Evolutionary conservation across 345 rosid species (phyloP).

Genomic region (Microthlaspi erraticum): DNA sequence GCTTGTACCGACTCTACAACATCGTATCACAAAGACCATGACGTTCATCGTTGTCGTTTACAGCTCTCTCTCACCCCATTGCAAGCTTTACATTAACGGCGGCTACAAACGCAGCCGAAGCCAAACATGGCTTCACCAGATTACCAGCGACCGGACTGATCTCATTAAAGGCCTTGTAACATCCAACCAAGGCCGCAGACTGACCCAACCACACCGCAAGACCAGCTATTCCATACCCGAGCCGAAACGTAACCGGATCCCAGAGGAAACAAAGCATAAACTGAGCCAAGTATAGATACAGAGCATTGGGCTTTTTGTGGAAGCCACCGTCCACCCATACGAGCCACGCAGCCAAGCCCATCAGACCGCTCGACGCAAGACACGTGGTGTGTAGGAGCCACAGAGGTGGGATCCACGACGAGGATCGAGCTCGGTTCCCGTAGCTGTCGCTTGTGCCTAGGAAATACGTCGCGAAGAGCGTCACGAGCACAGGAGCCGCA

Average conservation of each 20-base stretch:
- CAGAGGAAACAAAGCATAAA: slow-evolving; percentile 57
- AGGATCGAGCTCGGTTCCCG: slow-evolving; percentile 40
- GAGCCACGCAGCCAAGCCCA: slow-evolving; percentile 87
- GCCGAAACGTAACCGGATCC: slow-evolving; percentile 58
- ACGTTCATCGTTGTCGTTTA: not conserved
- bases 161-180: slow-evolving; percentile 56
- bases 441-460: slow-evolving; percentile 50
- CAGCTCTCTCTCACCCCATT: slow-evolving; percentile 20
- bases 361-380: slow-evolving; percentile 57
- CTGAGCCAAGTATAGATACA: slow-evolving; percentile 64
- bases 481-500: slow-evolving; percentile 64
- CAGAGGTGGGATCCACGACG: slow-evolving; percentile 63
- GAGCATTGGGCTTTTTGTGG: slow-evolving; percentile 59
- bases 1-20: slow-evolving; percentile 17
- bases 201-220: slow-evolving; percentile 50
- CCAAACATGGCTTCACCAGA: slow-evolving; percentile 76
- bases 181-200: slow-evolving; percentile 59
- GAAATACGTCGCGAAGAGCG: slow-evolving; percentile 54
- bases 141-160: slow-evolving; percentile 72
- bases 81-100: slow-evolving; percentile 67
- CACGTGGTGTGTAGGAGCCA: slow-evolving; percentile 67
- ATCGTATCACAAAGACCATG: slow-evolving; percentile 6
- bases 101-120: slow-evolving; percentile 68
- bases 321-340: slow-evolving; percentile 94
- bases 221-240: slow-evolving; percentile 58